Percentiles rank a stretch among this genome's conserved stretches.
These are phyloP conservation scores for Aspergillus felis DNA, from an alignment of 2,329 filamentous ascomycete genomes.

Conservation along the genomic window DNA sequence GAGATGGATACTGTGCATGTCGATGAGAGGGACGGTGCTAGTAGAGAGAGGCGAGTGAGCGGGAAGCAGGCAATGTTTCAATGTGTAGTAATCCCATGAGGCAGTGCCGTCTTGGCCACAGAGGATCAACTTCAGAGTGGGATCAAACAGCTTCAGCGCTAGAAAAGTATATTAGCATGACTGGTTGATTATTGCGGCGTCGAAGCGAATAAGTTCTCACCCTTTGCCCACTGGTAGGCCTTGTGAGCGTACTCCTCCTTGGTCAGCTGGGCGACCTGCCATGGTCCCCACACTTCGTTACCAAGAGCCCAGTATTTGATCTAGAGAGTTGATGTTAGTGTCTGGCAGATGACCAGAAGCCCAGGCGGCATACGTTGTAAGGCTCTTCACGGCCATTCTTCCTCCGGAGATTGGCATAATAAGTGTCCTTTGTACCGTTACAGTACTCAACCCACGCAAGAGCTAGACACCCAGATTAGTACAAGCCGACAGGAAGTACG, in stretches of 20 bases:
- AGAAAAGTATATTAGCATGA: conserved; percentile 5
- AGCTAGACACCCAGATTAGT: conserved; percentile 33
- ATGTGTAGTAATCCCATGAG: conserved; percentile 69
- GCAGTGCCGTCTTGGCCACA: conserved; percentile 68
- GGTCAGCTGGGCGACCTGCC: conserved; percentile 58
- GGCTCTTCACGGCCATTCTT: conserved; percentile 72
- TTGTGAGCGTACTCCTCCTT: conserved; percentile 57
- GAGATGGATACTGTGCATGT: conserved; percentile 78
- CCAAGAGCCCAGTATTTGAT: conserved; percentile 84
- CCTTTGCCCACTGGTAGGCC: conserved; percentile 58
- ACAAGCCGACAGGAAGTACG: neutral
- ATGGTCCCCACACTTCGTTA: conserved; percentile 64
- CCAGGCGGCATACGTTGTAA: conserved; percentile 53
- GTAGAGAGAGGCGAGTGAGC: conserved; percentile 41
- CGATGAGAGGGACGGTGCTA: conserved; percentile 51
- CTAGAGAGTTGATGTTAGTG: conserved; percentile 18
- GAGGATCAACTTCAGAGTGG: conserved; percentile 64
- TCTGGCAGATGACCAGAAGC: neutral
- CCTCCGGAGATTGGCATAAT: conserved; percentile 77
- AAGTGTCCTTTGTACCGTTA: conserved; percentile 70
- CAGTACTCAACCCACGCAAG: conserved; percentile 84
- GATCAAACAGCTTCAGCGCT: conserved; percentile 52
- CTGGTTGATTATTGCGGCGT: neutral
- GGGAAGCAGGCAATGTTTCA: conserved; percentile 62
- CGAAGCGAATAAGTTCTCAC: conserved; percentile 11